Evolutionary conservation across 768 basidiomycete genomes (phyloP).

Genomic region (Boletus rubropictus): DNA sequence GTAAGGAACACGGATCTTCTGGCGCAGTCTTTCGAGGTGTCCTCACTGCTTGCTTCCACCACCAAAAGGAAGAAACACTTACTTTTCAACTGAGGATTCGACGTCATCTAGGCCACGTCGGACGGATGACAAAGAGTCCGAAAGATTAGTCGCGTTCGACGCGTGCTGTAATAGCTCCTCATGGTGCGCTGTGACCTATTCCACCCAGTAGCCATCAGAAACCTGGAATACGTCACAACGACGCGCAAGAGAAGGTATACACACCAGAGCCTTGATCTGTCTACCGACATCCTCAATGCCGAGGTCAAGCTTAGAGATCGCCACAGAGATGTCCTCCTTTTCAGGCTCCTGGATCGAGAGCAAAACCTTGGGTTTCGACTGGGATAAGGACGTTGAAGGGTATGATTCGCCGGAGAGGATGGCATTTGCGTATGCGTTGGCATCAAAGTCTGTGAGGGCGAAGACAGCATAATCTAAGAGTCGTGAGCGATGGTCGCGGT

Average conservation of each 20-base stretch:
- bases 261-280: conserved; percentile 80
- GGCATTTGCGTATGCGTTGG: conserved; percentile 87
- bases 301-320: conserved; percentile 80
- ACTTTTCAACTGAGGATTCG: conserved; percentile 75
- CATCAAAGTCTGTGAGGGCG: conserved; percentile 67
- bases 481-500: not conserved
- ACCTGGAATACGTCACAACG: too few species aligned
- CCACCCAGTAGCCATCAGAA: not conserved
- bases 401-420: conserved; percentile 81
- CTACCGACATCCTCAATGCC: conserved; percentile 89
- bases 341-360: conserved; percentile 44
- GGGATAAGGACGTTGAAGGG: conserved; percentile 37
- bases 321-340: conserved; percentile 85
- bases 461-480: conserved; percentile 69
- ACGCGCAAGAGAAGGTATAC: conserved; percentile 18
- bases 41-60: not conserved
- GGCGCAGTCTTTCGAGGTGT: conserved; percentile 54
- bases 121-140: conserved; percentile 63
- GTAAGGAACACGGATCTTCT: conserved; percentile 84
- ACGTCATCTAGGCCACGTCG: conserved; percentile 68
- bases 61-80: conserved; percentile 13
- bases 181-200: conserved; percentile 76
- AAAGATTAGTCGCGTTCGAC: conserved; percentile 65
- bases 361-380: conserved; percentile 14
- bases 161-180: conserved; percentile 78